Conservation (phyloP, 2,329 filamentous ascomycete genomes). For the Aspergillus alliaceus region DNA sequence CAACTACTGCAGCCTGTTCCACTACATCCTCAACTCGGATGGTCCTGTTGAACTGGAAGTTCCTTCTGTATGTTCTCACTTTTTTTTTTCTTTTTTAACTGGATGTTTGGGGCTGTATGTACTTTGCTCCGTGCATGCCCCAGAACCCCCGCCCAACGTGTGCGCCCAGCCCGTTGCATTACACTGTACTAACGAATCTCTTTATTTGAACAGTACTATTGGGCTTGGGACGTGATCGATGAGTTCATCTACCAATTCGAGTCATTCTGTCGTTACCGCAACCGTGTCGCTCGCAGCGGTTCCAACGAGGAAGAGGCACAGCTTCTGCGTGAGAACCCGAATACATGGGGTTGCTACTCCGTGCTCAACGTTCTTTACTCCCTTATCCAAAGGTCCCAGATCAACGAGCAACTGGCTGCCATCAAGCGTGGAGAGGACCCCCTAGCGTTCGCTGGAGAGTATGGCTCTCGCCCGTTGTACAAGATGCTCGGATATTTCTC, state of each 20-base stretch:
- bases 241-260: slow-evolving; percentile 99
- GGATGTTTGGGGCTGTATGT: neutral
- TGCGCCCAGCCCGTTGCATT: slow-evolving; percentile 4
- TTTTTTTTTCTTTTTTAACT: neutral
- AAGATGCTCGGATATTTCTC: slow-evolving; percentile 99
- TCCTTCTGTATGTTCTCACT: slow-evolving; percentile 72
- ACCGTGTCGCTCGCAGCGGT: slow-evolving; percentile 76
- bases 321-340: slow-evolving; percentile 91
- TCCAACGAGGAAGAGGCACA: slow-evolving; percentile 90
- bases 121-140: neutral
- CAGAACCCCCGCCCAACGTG: slow-evolving; percentile 4
- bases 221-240: slow-evolving; percentile 99
- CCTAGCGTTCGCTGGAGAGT: slow-evolving; percentile 84
- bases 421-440: slow-evolving; percentile 94
- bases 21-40: slow-evolving; percentile 98
- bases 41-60: slow-evolving; percentile 97
- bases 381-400: slow-evolving; percentile 96
- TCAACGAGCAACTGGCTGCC: slow-evolving; percentile 92
- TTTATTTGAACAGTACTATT: slow-evolving; percentile 72
- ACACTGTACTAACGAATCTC: slow-evolving; percentile 8
- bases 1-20: slow-evolving; percentile 98
- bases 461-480: slow-evolving; percentile 91
- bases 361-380: slow-evolving; percentile 99
- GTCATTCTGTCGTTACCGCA: slow-evolving; percentile 96
- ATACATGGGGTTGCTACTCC: slow-evolving; percentile 99